Conservation (phyloP, 495 filamentous ascomycete genomes). For the Penicillium cosmopolitanum region DNA sequence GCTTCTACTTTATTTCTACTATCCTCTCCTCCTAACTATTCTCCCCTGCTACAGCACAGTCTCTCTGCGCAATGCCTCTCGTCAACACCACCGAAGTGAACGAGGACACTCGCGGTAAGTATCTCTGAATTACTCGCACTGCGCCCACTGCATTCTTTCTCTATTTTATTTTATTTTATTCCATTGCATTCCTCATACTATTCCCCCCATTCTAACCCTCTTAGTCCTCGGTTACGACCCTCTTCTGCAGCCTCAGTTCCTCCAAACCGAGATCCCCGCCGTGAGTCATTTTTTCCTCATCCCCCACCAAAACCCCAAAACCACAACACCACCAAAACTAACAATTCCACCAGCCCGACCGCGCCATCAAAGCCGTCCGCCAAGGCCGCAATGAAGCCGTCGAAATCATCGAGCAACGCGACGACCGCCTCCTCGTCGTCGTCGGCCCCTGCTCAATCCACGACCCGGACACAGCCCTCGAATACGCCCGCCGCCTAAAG, state of each 20-base stretch:
- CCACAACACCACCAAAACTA: conserved; percentile 3
- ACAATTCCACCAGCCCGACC: conserved; percentile 40
- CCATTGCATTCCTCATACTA: background rate
- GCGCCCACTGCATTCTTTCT: background rate
- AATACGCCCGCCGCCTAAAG: conserved; percentile 82
- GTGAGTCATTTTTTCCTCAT: conserved; percentile 51
- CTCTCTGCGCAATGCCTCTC: conserved; percentile 48
- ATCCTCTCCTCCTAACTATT: background rate
- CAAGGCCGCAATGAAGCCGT: conserved; percentile 81
- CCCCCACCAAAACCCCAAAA: conserved; percentile 10
- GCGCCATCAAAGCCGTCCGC: conserved; percentile 70
- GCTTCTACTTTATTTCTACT: background rate
- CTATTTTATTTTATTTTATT: background rate
- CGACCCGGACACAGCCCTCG: conserved; percentile 84
- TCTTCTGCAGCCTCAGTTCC: conserved; percentile 84
- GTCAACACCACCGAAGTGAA: conserved; percentile 51
- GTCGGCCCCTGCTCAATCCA: conserved; percentile 97
- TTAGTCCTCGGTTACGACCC: conserved; percentile 94
- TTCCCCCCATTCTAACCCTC: background rate
- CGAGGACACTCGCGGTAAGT: conserved; percentile 58
- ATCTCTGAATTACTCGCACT: background rate
- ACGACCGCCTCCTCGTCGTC: conserved; percentile 90
- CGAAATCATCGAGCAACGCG: conserved; percentile 76
- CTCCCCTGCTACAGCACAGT: background rate
- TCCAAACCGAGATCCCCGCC: conserved; percentile 86